Evolutionary conservation across 169 alveolate genomes (phyloP).

Genomic region (Plasmodium malariae): DNA sequence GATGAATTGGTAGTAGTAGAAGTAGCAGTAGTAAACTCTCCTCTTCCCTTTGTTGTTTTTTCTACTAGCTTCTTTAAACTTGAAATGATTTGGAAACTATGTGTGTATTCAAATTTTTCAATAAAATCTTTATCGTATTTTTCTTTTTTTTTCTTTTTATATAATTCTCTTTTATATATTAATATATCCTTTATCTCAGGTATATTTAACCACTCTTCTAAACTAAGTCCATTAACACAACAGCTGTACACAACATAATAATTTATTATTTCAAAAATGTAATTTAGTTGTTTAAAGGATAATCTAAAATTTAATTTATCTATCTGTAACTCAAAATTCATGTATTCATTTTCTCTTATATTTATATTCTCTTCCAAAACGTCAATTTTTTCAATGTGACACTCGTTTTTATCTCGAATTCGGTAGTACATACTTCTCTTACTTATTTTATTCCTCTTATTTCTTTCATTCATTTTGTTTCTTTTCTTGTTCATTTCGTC

Average conservation of each 20-base stretch:
- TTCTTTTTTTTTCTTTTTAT: conserved; percentile 61
- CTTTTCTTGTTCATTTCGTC: not conserved
- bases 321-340: conserved; percentile 23
- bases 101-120: conserved; percentile 62
- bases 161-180: conserved; percentile 39
- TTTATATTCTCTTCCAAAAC: conserved; percentile 55
- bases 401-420: not conserved
- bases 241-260: conserved; percentile 39
- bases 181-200: conserved; percentile 49
- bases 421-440: conserved; percentile 6
- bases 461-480: not conserved
- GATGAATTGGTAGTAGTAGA: not conserved
- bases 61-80: conserved; percentile 26
- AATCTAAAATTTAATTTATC: conserved; percentile 27
- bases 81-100: conserved; percentile 56
- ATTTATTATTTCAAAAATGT: conserved; percentile 23
- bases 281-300: conserved; percentile 24
- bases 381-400: conserved; percentile 17
- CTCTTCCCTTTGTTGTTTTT: not conserved
- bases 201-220: conserved; percentile 53
- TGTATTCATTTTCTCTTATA: conserved; percentile 65
- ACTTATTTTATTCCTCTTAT: not conserved
- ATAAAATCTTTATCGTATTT: conserved; percentile 52
- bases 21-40: not conserved
- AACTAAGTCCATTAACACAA: conserved; percentile 35